Conservation (phyloP, 805 yeast species). For the Yarrowia phangngaensis region DNA sequence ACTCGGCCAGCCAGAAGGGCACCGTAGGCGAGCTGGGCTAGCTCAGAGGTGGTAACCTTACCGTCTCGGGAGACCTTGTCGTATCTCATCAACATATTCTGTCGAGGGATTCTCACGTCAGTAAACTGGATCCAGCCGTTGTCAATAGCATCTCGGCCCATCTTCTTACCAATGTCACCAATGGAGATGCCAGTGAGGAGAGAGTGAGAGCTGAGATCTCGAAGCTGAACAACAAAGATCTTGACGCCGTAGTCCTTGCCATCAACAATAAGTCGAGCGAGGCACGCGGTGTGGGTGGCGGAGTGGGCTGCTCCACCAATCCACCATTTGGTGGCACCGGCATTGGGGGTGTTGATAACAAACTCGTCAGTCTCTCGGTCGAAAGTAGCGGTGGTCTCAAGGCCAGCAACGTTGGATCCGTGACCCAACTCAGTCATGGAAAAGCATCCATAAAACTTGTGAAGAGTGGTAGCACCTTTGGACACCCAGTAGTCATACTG, state of each 20-base stretch:
- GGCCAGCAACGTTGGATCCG: conserved; percentile 90
- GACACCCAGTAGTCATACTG: conserved; percentile 82
- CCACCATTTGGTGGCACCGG: conserved; percentile 98
- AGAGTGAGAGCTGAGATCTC: conserved; percentile 64
- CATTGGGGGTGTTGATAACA: conserved; percentile 76
- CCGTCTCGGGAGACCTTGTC: conserved; percentile 68
- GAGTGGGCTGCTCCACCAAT: conserved; percentile 97
- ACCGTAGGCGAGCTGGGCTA: conserved; percentile 84
- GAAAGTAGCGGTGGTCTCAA: conserved; percentile 90
- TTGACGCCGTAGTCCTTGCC: conserved; percentile 90
- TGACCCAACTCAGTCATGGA: conserved; percentile 92
- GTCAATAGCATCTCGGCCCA: conserved; percentile 95
- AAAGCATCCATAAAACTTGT: conserved; percentile 69
- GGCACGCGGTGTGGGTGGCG: conserved; percentile 78
- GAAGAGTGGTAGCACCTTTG: conserved; percentile 45
- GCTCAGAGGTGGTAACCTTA: conserved; percentile 69
- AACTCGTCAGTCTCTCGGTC: conserved; percentile 63
- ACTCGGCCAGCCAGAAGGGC: conserved; percentile 88
- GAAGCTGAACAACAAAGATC: conserved; percentile 84
- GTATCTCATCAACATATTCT: conserved; percentile 76
- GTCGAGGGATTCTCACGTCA: conserved; percentile 77
- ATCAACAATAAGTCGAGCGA: conserved; percentile 75
- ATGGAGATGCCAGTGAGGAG: conserved; percentile 73
- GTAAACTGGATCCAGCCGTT: conserved; percentile 96
- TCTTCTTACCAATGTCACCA: conserved; percentile 92